A percentile compares a stretch with the other conserved stretches of the same genome.
phyloP scores from a whole-genome alignment of 2,329 filamentous ascomycete genomes.

The Kalmusia sp. region DNA sequence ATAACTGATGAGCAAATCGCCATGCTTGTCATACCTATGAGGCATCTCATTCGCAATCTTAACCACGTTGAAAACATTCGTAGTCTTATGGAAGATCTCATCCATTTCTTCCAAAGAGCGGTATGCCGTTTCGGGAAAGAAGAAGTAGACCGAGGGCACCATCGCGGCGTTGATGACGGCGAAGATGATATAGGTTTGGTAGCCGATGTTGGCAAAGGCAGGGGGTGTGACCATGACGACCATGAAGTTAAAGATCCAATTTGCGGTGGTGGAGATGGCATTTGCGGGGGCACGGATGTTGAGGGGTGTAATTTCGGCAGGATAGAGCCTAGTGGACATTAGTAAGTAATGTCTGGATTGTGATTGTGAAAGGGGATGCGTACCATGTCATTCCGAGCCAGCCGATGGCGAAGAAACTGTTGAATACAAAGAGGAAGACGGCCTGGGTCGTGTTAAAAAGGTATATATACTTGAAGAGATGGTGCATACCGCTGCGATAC shows the following conservation, averaged over 20 bases:
- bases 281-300: conserved; percentile 89
- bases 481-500: conserved; percentile 58
- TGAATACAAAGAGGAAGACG: conserved; percentile 91
- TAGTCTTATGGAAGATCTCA: conserved; percentile 67
- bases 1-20: conserved; percentile 63
- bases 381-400: conserved; percentile 75
- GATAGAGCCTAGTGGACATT: conserved; percentile 39
- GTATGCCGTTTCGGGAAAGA: conserved; percentile 67
- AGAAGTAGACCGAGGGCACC: conserved; percentile 65
- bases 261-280: conserved; percentile 84
- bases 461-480: conserved; percentile 15
- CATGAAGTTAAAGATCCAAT: conserved; percentile 76
- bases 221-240: conserved; percentile 72
- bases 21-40: conserved; percentile 64
- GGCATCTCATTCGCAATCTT: conserved; percentile 59
- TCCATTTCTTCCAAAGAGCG: conserved; percentile 56
- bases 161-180: conserved; percentile 64
- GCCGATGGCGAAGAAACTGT: conserved; percentile 88
- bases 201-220: conserved; percentile 63
- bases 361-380: background rate
- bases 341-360: background rate
- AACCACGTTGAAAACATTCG: conserved; percentile 57
- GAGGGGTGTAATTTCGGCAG: conserved; percentile 85
- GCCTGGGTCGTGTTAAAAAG: conserved; percentile 47
- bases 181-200: conserved; percentile 64